phyloP scores from a whole-genome alignment of 495 filamentous ascomycete species.

The Pseudevernia furfuracea region DNA sequence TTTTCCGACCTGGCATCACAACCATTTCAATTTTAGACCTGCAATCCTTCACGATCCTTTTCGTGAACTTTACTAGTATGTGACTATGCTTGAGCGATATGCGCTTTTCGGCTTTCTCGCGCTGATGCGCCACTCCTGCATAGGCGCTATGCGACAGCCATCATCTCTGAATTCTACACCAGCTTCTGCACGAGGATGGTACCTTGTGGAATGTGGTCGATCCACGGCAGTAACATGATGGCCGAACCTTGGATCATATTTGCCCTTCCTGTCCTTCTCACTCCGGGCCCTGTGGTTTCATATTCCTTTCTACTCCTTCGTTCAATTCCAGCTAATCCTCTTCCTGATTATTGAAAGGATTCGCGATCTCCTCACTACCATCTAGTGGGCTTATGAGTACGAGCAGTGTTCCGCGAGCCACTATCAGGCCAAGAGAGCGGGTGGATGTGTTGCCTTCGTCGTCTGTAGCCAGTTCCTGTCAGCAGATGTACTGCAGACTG shows the following conservation, averaged over 20 bases:
- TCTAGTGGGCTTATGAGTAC: constrained; percentile 88
- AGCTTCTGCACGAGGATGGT: background rate
- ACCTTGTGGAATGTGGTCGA: background rate
- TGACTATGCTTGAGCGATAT: background rate
- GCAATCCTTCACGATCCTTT: background rate
- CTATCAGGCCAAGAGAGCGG: constrained; percentile 78
- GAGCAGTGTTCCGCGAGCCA: constrained; percentile 85
- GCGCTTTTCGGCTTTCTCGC: background rate
- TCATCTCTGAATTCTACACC: background rate
- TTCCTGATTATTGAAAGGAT: constrained; percentile 75
- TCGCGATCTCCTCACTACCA: constrained; percentile 90
- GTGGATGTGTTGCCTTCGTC: constrained; percentile 84
- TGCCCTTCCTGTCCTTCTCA: background rate
- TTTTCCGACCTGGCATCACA: background rate
- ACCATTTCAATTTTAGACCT: background rate
- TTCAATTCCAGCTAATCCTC: constrained; percentile 31
- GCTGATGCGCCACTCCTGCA: background rate
- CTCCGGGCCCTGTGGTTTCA: background rate
- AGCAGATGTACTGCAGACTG: background rate
- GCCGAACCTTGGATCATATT: background rate
- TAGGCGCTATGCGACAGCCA: constrained; percentile 4
- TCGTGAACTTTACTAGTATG: background rate
- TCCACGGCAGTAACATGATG: background rate
- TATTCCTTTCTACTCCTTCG: background rate
- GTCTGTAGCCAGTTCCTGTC: constrained; percentile 43